phyloP scores from a whole-genome alignment of 164 flowering plant species.

The Piper betle region DNA sequence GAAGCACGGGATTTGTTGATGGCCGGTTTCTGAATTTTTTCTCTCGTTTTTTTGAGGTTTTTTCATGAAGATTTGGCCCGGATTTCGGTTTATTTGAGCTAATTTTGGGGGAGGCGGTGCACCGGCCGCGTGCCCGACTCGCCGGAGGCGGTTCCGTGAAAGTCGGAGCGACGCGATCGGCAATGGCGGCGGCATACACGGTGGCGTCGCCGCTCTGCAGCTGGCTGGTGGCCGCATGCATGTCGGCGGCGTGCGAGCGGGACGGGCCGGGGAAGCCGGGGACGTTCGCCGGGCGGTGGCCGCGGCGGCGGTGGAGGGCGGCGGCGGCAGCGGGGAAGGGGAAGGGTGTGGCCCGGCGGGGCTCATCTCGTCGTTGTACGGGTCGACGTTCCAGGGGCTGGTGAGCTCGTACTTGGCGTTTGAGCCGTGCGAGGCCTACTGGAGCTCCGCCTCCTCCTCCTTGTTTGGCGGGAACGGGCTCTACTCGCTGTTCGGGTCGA shows the following conservation, averaged over 20 bases:
- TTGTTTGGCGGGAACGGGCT: constrained; percentile 25
- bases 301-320: constrained; percentile 19
- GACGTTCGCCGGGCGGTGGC: constrained; percentile 18
- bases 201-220: constrained; percentile 64
- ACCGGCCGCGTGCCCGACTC: too few species aligned
- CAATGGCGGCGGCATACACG: constrained; percentile 9
- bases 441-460: constrained; percentile 19
- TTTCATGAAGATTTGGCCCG: too few species aligned
- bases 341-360: not conserved
- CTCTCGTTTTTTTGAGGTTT: too few species aligned
- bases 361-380: constrained; percentile 14
- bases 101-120: too few species aligned
- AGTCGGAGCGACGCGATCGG: not conserved
- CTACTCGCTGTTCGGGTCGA: constrained; percentile 29
- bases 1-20: too few species aligned
- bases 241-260: constrained; percentile 43
- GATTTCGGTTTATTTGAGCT: too few species aligned
- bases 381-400: constrained; percentile 38
- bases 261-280: constrained; percentile 15
- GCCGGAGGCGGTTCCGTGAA: too few species aligned
- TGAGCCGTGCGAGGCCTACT: constrained; percentile 46
- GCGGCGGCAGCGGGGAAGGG: not conserved
- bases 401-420: constrained; percentile 45
- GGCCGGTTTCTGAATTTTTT: too few species aligned
- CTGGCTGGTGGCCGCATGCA: constrained; percentile 89